phyloP scores from a whole-genome alignment of 768 basidiomycete genomes.

The Termitomyces sp. region DNA sequence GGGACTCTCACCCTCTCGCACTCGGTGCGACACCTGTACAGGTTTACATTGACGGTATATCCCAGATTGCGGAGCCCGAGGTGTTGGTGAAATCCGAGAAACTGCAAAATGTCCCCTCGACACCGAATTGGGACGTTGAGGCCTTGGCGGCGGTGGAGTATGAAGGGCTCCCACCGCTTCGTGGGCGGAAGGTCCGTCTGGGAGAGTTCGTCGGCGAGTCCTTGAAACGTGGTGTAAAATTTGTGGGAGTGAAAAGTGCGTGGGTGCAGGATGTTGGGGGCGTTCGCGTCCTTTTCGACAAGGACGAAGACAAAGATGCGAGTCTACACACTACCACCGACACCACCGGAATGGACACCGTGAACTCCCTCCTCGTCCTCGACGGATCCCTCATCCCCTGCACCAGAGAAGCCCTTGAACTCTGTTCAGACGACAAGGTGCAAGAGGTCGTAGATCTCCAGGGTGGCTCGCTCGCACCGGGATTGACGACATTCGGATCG shows the following conservation, averaged over 20 bases:
- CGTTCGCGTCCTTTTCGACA: conserved; percentile 20
- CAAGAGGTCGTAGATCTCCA: conserved; percentile 45
- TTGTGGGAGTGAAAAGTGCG: conserved; percentile 48
- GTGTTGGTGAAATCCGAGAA: conserved; percentile 37
- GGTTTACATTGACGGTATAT: conserved; percentile 81
- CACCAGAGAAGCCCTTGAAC: conserved; percentile 14
- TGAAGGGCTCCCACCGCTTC: conserved; percentile 69
- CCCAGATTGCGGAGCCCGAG: conserved; percentile 44
- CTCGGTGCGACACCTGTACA: conserved; percentile 80
- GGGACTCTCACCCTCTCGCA: conserved; percentile 75
- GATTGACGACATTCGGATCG: conserved; percentile 62
- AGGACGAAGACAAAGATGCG: conserved; percentile 9
- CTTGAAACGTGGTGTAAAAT: conserved; percentile 37
- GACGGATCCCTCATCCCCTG: conserved; percentile 52
- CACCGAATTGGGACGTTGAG: conserved; percentile 62
- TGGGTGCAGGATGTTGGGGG: conserved; percentile 19
- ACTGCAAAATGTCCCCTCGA: conserved; percentile 48
- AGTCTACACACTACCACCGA: conserved; percentile 4
- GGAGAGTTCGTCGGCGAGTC: no score
- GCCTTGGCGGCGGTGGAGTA: conserved; percentile 51
- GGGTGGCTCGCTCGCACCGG: conserved; percentile 61
- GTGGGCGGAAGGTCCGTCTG: conserved; percentile 24
- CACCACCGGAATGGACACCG: not conserved
- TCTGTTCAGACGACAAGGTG: conserved; percentile 10
- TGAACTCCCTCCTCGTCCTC: conserved; percentile 39